Evolutionary conservation across 2,329 filamentous ascomycete species (phyloP).

Genomic region (Phoma sp.): DNA sequence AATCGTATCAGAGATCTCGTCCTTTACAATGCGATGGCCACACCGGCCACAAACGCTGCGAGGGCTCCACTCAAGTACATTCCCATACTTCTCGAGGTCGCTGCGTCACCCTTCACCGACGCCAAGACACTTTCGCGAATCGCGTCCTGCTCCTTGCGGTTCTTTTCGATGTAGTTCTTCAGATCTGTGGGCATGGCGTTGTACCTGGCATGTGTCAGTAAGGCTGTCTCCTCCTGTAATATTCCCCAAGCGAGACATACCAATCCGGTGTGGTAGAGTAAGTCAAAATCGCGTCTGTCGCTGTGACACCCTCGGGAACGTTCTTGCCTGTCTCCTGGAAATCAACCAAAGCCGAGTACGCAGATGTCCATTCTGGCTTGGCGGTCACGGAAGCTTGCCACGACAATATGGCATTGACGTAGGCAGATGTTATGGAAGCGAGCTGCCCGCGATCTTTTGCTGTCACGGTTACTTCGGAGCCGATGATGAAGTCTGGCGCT

Average conservation of each 20-base stretch:
- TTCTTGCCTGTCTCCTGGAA: conserved; percentile 14
- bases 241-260: background rate
- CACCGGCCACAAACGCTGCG: conserved; percentile 12
- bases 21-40: conserved; percentile 6
- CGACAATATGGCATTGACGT: background rate
- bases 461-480: background rate
- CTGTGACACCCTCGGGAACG: conserved; percentile 15
- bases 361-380: conserved; percentile 7
- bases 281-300: conserved; percentile 5
- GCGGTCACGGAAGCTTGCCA: conserved; percentile 12
- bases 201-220: conserved; percentile 10
- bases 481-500: conserved; percentile 4
- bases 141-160: conserved; percentile 4
- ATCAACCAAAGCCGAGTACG: conserved; percentile 1
- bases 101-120: conserved; percentile 7
- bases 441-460: background rate
- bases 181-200: conserved; percentile 17
- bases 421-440: conserved; percentile 5
- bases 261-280: conserved; percentile 15
- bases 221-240: background rate
- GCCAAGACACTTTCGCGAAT: conserved; percentile 5
- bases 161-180: conserved; percentile 10
- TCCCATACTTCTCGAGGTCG: background rate
- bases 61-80: conserved; percentile 11
- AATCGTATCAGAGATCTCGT: background rate